A percentile compares a stretch with the other conserved stretches of the same genome.
phyloP scores from a whole-genome alignment of 352 stramenopile genomes.

The Pythium insidiosum region DNA sequence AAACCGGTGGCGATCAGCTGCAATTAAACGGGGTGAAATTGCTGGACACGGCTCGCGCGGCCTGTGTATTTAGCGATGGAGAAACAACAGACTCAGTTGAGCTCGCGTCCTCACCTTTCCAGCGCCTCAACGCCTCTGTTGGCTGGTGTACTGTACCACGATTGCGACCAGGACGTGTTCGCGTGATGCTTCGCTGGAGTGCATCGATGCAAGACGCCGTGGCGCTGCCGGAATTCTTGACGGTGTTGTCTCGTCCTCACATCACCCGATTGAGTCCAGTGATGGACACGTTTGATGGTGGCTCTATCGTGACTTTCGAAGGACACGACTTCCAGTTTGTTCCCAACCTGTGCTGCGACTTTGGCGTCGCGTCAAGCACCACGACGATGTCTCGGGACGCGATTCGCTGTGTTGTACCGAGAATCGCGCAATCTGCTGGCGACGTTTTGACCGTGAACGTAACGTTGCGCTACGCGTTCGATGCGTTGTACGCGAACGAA shows the following conservation, averaged over 20 bases:
- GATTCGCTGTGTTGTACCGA: constrained; percentile 10
- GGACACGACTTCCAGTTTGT: constrained; percentile 10
- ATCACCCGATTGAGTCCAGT: constrained; percentile 1
- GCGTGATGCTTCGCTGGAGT: neutral
- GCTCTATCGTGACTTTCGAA: constrained; percentile 4
- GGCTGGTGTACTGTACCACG: constrained; percentile 6
- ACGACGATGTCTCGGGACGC: neutral
- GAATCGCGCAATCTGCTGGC: neutral
- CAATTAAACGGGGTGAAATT: constrained; percentile 5
- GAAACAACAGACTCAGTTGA: neutral
- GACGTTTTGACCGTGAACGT: constrained; percentile 14
- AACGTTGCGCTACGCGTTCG: too few species aligned
- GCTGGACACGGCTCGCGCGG: constrained; percentile 1
- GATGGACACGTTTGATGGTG: constrained; percentile 7
- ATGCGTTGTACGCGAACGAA: too few species aligned
- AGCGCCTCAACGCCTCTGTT: constrained; percentile 2
- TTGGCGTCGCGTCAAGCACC: constrained; percentile 3
- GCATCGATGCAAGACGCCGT: too few species aligned
- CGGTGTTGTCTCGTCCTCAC: constrained; percentile 4
- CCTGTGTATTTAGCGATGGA: constrained; percentile 10
- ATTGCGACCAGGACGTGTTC: constrained; percentile 3
- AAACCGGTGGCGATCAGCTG: constrained; percentile 4
- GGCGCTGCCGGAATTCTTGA: too few species aligned
- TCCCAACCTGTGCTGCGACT: too few species aligned
- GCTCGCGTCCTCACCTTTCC: neutral